Base-by-base conservation (phyloP, 2,329 filamentous ascomycete genomes). In the Colletotrichum tofieldiae region DNA sequence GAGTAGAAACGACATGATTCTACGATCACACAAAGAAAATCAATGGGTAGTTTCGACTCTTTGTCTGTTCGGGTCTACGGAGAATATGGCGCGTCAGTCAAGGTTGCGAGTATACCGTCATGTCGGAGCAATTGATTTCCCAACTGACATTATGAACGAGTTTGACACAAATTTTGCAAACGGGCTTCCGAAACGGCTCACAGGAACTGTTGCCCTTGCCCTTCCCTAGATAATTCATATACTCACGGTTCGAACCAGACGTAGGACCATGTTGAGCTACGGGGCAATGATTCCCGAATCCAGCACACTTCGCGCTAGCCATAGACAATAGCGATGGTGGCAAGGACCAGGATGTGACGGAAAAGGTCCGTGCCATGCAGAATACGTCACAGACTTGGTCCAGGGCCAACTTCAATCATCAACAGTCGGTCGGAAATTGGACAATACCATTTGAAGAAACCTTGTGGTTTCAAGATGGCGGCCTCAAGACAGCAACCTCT, bases 301-400 rank as follows among this genome's bases (percentile, higher is more conserved):
- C 39, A 14, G 37, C 56, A n/a, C 52, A 35, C 16, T 5, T 32
- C 8, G 26, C 51, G 37, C 35, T 58, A 23, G 32, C 32, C 18
- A 32, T 12, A 7, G 37, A 41, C 35, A 23, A 18, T 35, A 18
- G 14, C 16, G 1, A 18, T 11, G 47, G 47, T 54, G 37, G 35
- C 47, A 29, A 41, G 54, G 45, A 32, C 45, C 67, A 54, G 61
- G 54, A 52, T 60, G 20, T 41, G 18, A 29, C 39, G 35, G n/a
- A 56, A n/a, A 2, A 11, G 35, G 3, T 5, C 12, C 12, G n/a
- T 16, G 54, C n/a, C 12, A n/a, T 39, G 12, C 32, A 23, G n/a
- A 60, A 63, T 56, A 71, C 67, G 63, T 71, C 67, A 67, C 47
- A 2, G 4, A 41, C 23, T n/a, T 11, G 8, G 23, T 14, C 56